Percentiles rank a stretch among this genome's conserved stretches.
Evolutionary conservation across 345 rosid species (phyloP).

Genomic region (Gossypium arboreum): DNA sequence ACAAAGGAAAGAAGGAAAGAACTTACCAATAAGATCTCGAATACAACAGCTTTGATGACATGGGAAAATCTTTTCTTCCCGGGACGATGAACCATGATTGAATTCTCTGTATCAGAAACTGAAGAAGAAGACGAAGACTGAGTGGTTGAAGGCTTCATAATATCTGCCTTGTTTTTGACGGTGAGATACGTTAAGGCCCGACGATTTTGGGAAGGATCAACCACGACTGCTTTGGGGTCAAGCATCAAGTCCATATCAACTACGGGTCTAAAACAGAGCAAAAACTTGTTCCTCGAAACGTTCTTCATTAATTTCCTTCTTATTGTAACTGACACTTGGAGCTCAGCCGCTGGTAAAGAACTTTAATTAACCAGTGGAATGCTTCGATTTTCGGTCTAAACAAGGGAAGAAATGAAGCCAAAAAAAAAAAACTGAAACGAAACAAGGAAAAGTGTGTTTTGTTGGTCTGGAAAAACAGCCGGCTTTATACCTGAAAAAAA

Average conservation of each 20-base stretch:
- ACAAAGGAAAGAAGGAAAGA: not conserved
- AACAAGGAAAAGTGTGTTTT: not conserved
- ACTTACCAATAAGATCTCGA: conserved; percentile 36
- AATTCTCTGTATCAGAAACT: conserved; percentile 10
- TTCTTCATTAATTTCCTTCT: conserved; percentile 21
- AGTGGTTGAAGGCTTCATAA: not conserved
- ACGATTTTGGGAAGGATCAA: conserved; percentile 4
- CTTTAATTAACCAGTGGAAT: not conserved
- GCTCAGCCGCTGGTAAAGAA: not conserved
- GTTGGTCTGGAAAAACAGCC: not conserved
- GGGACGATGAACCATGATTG: conserved; percentile 12
- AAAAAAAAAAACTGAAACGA: not conserved
- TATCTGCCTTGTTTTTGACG: not conserved
- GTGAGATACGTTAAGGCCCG: not conserved
- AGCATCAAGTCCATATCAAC: conserved; percentile 30
- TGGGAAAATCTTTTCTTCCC: conserved; percentile 27
- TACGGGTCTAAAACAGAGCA: conserved; percentile 44
- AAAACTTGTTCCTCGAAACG: conserved; percentile 36
- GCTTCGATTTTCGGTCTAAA: conserved; percentile 10
- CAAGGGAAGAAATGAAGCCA: conserved; percentile 10
- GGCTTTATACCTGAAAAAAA: not conserved
- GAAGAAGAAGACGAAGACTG: not conserved
- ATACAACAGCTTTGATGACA: conserved; percentile 33
- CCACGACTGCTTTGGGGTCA: not conserved
- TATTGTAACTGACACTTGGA: not conserved